Evolutionary conservation across 2,329 filamentous ascomycete species (phyloP).

Genomic region (Geoglossum cookeanum): DNA sequence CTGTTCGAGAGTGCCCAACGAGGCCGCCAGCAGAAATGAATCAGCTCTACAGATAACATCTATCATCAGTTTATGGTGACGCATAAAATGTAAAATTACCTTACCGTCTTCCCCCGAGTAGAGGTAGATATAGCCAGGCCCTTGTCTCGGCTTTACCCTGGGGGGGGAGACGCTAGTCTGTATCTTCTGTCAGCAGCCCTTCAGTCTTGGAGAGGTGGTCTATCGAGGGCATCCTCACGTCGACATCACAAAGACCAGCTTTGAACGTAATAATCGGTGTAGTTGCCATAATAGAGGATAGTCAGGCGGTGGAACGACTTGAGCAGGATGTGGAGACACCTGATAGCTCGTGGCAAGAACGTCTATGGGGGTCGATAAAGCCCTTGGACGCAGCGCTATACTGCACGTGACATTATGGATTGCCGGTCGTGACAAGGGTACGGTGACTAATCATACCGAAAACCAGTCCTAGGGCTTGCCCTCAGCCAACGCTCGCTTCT

Average conservation of each 20-base stretch:
- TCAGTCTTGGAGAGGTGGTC: neutral
- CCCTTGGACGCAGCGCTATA: too few species aligned
- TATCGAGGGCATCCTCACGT: slow-evolving; percentile 38
- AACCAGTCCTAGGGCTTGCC: slow-evolving; percentile 2
- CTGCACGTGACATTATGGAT: neutral
- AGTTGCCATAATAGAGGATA: slow-evolving; percentile 47
- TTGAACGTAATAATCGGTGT: slow-evolving; percentile 87
- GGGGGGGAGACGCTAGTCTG: slow-evolving; percentile 38
- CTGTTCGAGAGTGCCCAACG: slow-evolving; percentile 49
- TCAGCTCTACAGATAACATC: slow-evolving; percentile 43
- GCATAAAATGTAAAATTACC: slow-evolving; percentile 9
- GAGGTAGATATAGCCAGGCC: slow-evolving; percentile 76
- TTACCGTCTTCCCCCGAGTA: slow-evolving; percentile 67
- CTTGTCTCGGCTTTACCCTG: slow-evolving; percentile 53
- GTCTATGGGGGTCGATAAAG: too few species aligned
- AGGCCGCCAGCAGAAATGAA: slow-evolving; percentile 95
- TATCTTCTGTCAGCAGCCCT: slow-evolving; percentile 8
- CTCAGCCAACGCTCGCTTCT: slow-evolving; percentile 1
- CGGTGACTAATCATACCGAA: neutral
- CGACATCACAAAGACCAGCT: slow-evolving; percentile 71
- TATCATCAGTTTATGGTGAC: neutral
- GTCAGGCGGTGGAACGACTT: neutral
- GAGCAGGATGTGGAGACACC: too few species aligned
- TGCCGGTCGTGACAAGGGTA: neutral
- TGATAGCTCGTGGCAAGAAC: too few species aligned